These are phyloP conservation scores for Myxozyma udenii DNA, from an alignment of 805 yeast species.

Conservation along the genomic window DNA sequence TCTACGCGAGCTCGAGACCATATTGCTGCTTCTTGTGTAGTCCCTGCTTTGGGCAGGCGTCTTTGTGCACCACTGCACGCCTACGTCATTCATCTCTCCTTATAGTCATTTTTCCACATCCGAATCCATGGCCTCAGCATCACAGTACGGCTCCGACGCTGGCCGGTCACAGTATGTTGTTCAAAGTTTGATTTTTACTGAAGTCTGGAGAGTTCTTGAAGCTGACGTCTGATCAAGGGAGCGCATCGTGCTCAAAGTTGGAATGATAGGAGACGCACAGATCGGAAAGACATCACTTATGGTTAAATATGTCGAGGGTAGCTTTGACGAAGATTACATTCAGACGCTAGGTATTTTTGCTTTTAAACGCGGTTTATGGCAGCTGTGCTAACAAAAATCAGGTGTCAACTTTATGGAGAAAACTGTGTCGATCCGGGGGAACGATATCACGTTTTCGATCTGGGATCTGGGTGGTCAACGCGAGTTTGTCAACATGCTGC, in stretches of 20 bases:
- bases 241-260: conserved; percentile 59
- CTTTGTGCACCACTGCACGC: too few species aligned
- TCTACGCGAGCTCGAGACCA: too few species aligned
- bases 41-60: too few species aligned
- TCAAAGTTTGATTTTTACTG: too few species aligned
- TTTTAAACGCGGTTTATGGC: neutral
- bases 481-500: conserved; percentile 93
- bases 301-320: conserved; percentile 96
- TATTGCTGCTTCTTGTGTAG: too few species aligned
- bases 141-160: conserved; percentile 4
- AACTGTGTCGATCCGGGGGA: conserved; percentile 74
- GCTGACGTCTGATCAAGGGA: too few species aligned
- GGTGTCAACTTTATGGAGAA: conserved; percentile 96
- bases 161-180: too few species aligned
- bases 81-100: too few species aligned
- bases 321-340: conserved; percentile 85
- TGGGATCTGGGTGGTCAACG: conserved; percentile 97
- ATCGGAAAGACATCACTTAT: conserved; percentile 93
- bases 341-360: conserved; percentile 54
- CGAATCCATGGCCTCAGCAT: too few species aligned
- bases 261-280: conserved; percentile 91
- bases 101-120: too few species aligned
- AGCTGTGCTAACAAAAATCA: conserved; percentile 32
- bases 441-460: conserved; percentile 83
- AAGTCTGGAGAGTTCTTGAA: too few species aligned